Evolutionary conservation across 176 grass and related monocot species (phyloP).

Genomic region (Phyllostachys edulis): DNA sequence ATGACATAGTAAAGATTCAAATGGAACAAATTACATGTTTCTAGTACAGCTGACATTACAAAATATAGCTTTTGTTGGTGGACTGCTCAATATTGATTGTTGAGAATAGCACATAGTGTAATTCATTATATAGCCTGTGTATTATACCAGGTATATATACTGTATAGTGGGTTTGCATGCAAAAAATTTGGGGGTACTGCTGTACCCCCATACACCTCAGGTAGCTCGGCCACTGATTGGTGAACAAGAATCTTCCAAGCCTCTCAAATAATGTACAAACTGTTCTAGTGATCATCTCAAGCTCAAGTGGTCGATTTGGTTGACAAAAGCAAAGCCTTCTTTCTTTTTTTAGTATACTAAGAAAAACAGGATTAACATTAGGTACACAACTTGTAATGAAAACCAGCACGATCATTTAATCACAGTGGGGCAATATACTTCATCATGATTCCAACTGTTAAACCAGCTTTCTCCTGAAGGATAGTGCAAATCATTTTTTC

Average conservation of each 20-base stretch:
- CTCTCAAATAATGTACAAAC: not conserved
- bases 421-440: not conserved
- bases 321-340: not conserved
- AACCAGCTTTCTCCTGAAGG: not conserved
- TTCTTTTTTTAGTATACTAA: not conserved
- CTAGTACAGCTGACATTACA: too few relatives aligned
- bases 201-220: too few relatives aligned
- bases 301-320: not conserved
- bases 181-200: too few relatives aligned
- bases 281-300: not conserved
- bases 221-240: too few relatives aligned
- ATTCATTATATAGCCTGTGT: too few relatives aligned
- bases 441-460: constrained; percentile 17
- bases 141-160: too few relatives aligned
- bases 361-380: not conserved
- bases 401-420: not conserved
- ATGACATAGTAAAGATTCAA: too few relatives aligned
- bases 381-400: not conserved
- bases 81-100: too few relatives aligned
- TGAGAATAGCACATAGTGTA: too few relatives aligned
- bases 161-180: too few relatives aligned
- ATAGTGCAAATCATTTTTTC: not conserved
- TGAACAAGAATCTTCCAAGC: not conserved
- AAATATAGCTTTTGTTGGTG: too few relatives aligned
- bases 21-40: too few relatives aligned